A percentile compares a stretch with the other conserved stretches of the same genome.
Conservation (phyloP, 495 filamentous ascomycete species). For the Astrothelium subdiscretum region DNA sequence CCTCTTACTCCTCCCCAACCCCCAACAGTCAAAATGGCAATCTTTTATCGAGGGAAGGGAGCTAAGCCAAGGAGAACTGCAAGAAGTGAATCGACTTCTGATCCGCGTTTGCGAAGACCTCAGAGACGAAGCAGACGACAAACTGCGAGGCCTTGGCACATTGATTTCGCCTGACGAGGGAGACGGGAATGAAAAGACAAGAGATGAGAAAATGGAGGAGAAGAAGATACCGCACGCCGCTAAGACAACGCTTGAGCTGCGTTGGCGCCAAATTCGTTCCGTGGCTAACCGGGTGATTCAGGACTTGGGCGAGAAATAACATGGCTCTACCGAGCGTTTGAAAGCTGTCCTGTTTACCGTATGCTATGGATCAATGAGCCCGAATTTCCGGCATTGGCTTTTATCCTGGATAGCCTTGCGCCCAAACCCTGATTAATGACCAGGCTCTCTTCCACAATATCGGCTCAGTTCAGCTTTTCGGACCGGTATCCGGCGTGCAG, state of each 20-base stretch:
- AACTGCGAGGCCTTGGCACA: not conserved
- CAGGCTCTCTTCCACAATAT: too few species aligned
- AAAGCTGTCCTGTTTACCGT: not conserved
- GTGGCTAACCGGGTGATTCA: not conserved
- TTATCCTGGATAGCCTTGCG: too few species aligned
- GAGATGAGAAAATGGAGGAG: not conserved
- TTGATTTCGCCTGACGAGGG: not conserved
- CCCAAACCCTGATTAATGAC: too few species aligned
- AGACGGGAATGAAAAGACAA: not conserved
- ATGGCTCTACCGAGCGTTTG: not conserved
- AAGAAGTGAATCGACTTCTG: not conserved
- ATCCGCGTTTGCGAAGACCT: not conserved
- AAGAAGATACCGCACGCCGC: not conserved
- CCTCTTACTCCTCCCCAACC: constrained; percentile 36
- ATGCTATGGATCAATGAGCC: too few species aligned
- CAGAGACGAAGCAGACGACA: not conserved
- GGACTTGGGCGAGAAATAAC: not conserved
- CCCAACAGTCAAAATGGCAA: not conserved
- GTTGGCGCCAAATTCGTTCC: not conserved
- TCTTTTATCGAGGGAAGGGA: not conserved
- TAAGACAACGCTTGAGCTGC: not conserved
- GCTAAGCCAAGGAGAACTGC: not conserved
- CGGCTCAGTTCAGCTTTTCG: too few species aligned
- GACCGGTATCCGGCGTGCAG: too few species aligned
- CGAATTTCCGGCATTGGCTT: too few species aligned